phyloP scores from a whole-genome alignment of 1,284 basidiomycete genomes.

The Marasmius sp. region DNA sequence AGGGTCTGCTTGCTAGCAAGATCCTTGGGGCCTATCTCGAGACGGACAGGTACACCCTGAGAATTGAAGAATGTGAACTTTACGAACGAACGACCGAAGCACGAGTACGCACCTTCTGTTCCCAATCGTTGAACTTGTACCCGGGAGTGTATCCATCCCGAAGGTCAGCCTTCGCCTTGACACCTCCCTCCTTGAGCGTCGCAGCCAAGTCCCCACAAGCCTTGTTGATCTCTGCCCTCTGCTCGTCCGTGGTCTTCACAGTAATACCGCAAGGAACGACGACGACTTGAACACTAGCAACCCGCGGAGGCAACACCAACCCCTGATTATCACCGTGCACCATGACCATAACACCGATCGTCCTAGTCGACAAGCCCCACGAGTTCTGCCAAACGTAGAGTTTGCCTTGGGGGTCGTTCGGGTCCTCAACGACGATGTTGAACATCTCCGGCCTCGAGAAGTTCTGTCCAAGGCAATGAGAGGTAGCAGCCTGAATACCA shows the following conservation, averaged over 20 bases:
- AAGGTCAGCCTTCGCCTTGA: constrained; percentile 89
- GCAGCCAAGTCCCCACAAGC: constrained; percentile 77
- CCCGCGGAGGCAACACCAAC: constrained; percentile 91
- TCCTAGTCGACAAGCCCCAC: constrained; percentile 96
- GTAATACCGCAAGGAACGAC: constrained; percentile 94
- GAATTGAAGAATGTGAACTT: constrained; percentile 7
- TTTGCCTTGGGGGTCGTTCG: constrained; percentile 75
- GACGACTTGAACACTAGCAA: constrained; percentile 90
- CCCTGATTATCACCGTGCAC: constrained; percentile 98
- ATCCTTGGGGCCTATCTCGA: constrained; percentile 96
- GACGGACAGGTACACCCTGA: constrained; percentile 92
- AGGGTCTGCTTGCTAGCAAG: constrained; percentile 83
- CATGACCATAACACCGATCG: constrained; percentile 99
- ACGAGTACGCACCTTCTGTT: constrained; percentile 73
- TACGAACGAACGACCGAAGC: background rate
- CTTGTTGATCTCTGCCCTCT: constrained; percentile 75
- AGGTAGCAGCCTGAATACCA: constrained; percentile 97
- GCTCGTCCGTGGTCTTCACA: constrained; percentile 72
- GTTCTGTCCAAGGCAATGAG: constrained; percentile 98
- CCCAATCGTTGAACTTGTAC: constrained; percentile 99
- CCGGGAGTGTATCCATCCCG: constrained; percentile 97
- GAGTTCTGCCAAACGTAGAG: constrained; percentile 96
- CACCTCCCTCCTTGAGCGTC: constrained; percentile 68
- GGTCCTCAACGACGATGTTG: constrained; percentile 96
- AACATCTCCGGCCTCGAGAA: constrained; percentile 97